phyloP scores from a whole-genome alignment of 371 early-diverging fungal species.

The Mucor plumbeus region DNA sequence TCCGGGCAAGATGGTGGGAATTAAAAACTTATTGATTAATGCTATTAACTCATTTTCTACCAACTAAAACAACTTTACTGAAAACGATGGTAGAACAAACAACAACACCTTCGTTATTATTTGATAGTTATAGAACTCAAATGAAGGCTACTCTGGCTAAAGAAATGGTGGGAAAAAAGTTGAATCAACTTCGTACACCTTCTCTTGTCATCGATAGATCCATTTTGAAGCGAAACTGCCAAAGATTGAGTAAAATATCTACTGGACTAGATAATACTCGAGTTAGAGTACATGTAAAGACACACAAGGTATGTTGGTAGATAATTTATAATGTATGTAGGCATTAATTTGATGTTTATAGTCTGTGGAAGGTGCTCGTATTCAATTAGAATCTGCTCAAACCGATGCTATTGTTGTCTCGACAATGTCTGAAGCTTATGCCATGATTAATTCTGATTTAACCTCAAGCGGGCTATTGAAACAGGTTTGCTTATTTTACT shows the following conservation, averaged over 20 bases:
- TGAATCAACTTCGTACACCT: constrained; percentile 46
- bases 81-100: constrained; percentile 16
- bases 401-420: constrained; percentile 52
- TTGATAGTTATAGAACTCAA: constrained; percentile 20
- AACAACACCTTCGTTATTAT: constrained; percentile 24
- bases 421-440: constrained; percentile 49
- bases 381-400: constrained; percentile 39
- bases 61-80: neutral
- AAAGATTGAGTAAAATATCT: constrained; percentile 28
- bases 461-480: constrained; percentile 31
- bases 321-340: neutral
- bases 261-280: constrained; percentile 27
- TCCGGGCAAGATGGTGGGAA: neutral
- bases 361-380: constrained; percentile 46
- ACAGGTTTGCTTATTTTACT: constrained; percentile 20
- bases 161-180: constrained; percentile 38
- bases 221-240: constrained; percentile 39
- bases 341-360: constrained; percentile 2
- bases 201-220: constrained; percentile 42
- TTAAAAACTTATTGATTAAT: neutral
- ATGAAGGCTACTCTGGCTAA: constrained; percentile 27
- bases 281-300: constrained; percentile 51
- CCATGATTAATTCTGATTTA: constrained; percentile 37
- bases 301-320: constrained; percentile 46
- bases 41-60: neutral